These are phyloP conservation scores for Rhodomyrtus tomentosa DNA, from an alignment of 345 rosid genomes.

Conservation along the genomic window DNA sequence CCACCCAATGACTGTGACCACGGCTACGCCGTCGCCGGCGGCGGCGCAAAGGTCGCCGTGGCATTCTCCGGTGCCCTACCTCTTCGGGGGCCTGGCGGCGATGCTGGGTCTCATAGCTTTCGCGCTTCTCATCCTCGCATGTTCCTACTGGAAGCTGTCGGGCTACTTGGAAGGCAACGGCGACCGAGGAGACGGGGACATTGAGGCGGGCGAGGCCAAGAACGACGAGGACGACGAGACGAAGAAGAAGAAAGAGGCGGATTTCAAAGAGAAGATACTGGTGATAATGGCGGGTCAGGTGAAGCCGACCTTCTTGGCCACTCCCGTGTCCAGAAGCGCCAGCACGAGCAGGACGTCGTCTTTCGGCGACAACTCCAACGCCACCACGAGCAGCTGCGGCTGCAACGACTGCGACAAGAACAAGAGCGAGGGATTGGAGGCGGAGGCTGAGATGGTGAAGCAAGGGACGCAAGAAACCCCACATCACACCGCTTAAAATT, in stretches of 20 bases:
- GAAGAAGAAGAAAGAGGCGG: slow-evolving; percentile 9
- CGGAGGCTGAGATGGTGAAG: slow-evolving; percentile 3
- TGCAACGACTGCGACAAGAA: slow-evolving; percentile 13
- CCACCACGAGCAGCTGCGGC: slow-evolving; percentile 8
- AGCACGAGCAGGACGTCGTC: slow-evolving; percentile 23
- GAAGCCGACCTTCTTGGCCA: slow-evolving; percentile 79
- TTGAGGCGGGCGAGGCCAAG: slow-evolving; percentile 44
- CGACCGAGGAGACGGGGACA: slow-evolving; percentile 33
- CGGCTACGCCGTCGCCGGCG: background rate
- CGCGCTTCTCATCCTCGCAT: slow-evolving; percentile 85
- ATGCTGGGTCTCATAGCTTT: slow-evolving; percentile 93
- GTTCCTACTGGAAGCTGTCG: slow-evolving; percentile 92
- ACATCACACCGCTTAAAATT: background rate
- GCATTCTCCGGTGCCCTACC: slow-evolving; percentile 96
- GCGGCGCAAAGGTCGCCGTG: slow-evolving; percentile 55
- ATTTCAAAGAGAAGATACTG: slow-evolving; percentile 59
- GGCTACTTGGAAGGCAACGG: slow-evolving; percentile 41
- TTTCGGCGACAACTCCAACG: slow-evolving; percentile 16
- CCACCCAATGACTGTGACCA: slow-evolving; percentile 16
- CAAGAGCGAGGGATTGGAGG: slow-evolving; percentile 15
- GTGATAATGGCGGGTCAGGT: slow-evolving; percentile 90
- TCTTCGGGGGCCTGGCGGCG: slow-evolving; percentile 92
- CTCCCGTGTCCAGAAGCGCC: slow-evolving; percentile 27
- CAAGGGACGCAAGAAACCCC: background rate
- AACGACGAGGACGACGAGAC: slow-evolving; percentile 11